phyloP scores from a whole-genome alignment of 805 yeast genomes.

The Blastobotrys robertii region DNA sequence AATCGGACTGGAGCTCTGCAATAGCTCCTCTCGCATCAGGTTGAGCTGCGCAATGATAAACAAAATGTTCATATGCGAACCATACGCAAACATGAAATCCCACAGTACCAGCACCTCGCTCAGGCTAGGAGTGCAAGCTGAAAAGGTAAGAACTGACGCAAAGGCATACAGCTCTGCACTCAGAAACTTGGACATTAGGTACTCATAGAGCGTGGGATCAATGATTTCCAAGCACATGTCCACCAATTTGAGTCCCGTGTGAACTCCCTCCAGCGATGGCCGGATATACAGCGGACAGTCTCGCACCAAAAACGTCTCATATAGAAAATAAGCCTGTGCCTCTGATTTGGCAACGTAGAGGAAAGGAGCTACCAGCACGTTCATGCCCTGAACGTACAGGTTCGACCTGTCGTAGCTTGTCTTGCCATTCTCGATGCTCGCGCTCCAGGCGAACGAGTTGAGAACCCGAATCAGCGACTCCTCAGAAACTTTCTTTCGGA shows the following conservation, averaged over 20 bases:
- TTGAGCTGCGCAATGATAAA: conserved; percentile 78
- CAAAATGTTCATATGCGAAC: conserved; percentile 76
- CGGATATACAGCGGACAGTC: conserved; percentile 72
- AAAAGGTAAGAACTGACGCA: conserved; percentile 62
- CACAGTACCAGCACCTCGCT: conserved; percentile 66
- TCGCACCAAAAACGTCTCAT: conserved; percentile 48
- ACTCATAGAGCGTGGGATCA: conserved; percentile 59
- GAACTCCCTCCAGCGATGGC: conserved; percentile 72
- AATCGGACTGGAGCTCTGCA: conserved; percentile 62
- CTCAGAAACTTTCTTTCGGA: conserved; percentile 60
- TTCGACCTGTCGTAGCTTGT: conserved; percentile 20
- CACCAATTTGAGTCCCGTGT: conserved; percentile 61
- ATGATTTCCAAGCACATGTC: conserved; percentile 61
- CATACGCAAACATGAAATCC: conserved; percentile 89
- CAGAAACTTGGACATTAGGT: conserved; percentile 51
- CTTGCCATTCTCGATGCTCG: conserved; percentile 11
- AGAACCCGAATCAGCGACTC: conserved; percentile 56
- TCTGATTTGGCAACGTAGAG: conserved; percentile 68
- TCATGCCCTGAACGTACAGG: conserved; percentile 85
- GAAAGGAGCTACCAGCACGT: conserved; percentile 76
- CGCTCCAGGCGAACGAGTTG: conserved; percentile 52
- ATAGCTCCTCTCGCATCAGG: conserved; percentile 52
- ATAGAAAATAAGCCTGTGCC: conserved; percentile 72
- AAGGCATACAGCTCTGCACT: conserved; percentile 84
- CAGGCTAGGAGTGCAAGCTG: conserved; percentile 84